Base-by-base conservation (phyloP, 202 grass and related monocot genomes). In the Tripidium arundinaceum region DNA sequence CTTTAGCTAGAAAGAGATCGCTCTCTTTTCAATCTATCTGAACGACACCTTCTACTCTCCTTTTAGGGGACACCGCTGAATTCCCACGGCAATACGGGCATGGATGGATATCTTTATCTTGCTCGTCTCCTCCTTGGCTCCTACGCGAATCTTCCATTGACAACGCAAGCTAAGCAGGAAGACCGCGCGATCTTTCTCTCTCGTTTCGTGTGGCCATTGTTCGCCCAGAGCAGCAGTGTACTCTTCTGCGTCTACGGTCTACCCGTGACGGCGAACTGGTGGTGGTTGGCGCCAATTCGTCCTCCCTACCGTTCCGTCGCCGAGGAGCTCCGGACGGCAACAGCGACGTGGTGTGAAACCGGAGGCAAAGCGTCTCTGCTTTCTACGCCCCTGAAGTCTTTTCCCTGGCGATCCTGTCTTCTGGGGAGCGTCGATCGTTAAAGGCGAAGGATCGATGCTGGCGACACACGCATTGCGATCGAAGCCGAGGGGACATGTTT, bases 1-100 rank as follows among this genome's bases (percentile, higher is more conserved):
- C 54, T 70, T 79, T 37, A 7, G 52, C 55, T 5, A 76, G 52
- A 76, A 62, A 54, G 50, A 42, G 38, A 8, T 68, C 39, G 29
- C 8, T 7, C 52, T 24, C 52, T 57, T 57, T 57, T 28, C 57
- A 27, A 47, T 29, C 4, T 11, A 15, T 45, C 8, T 19, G 68
- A 47, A 8, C 6, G 2, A 11, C 73, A 63, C 52, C 75, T 81
- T 76, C 28, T 61, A 81, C 87, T 43, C 72, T 78, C 65, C 72
- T 72, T 81, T 65, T 64, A 37, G 77, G 81, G 46, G 59, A 77
- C 82, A 89, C 39, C 65, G 21, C 33, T 77, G 80, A 76, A 65
- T 64, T 13, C 28, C 19, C 73, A 36, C 39, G 46, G 18, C 49
- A n/a, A n/a, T 12, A 14, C 12, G n/a, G 4, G 25, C 50, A 12